Conservation (phyloP, 441 rosid species). For the Euphorbia celastroides region DNA sequence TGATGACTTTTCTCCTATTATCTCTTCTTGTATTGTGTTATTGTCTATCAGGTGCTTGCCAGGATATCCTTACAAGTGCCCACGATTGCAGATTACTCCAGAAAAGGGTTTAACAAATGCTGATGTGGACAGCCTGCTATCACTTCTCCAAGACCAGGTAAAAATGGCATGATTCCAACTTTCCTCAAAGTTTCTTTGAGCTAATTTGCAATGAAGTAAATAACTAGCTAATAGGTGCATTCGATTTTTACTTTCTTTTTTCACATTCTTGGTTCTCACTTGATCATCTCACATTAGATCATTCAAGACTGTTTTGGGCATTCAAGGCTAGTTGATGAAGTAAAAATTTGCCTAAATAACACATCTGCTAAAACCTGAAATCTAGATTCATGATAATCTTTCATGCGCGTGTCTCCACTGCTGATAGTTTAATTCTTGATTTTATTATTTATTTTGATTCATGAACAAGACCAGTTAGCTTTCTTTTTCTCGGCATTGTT, state of each 20-base stretch:
- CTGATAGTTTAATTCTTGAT: constrained; percentile 2
- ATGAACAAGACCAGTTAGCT: background rate
- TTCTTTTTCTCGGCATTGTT: background rate
- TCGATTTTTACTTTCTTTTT: background rate
- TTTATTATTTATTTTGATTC: background rate
- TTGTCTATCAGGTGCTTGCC: constrained; percentile 68
- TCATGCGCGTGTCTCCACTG: background rate
- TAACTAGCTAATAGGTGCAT: background rate
- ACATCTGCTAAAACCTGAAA: background rate
- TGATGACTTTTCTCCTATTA: constrained; percentile 12
- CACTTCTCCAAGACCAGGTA: constrained; percentile 88
- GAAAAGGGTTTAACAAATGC: constrained; percentile 70
- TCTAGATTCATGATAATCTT: background rate
- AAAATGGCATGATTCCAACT: constrained; percentile 2
- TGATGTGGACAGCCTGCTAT: constrained; percentile 69
- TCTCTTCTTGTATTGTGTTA: too few relatives aligned
- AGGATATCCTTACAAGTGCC: constrained; percentile 94
- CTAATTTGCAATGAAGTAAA: background rate
- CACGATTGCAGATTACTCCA: constrained; percentile 74
- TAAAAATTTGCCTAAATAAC: background rate
- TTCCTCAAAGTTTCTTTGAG: constrained; percentile 3
- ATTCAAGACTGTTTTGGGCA: background rate
- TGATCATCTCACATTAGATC: background rate
- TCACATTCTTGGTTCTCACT: background rate
- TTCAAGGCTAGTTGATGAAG: background rate